Conservation (phyloP, 495 filamentous ascomycete species). For the Entonaema liquescens region DNA sequence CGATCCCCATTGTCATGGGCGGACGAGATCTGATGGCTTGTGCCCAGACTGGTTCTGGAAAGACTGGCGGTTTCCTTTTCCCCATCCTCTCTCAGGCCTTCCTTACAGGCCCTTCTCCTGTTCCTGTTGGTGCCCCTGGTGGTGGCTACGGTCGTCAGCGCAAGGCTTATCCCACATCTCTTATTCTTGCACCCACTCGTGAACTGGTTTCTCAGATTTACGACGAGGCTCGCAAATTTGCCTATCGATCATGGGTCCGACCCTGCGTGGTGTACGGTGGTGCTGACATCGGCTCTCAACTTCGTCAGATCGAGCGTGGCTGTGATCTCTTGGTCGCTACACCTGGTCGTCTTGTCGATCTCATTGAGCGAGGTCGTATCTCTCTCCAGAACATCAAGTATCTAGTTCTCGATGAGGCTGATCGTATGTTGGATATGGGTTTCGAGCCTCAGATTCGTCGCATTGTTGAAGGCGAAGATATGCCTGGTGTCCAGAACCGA, state of each 20-base stretch:
- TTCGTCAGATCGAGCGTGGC: constrained; percentile 95
- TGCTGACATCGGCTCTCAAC: constrained; percentile 96
- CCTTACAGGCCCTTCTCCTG: constrained; percentile 79
- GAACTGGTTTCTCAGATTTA: constrained; percentile 98
- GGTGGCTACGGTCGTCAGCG: constrained; percentile 83
- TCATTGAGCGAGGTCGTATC: constrained; percentile 98
- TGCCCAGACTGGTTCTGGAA: constrained; percentile 98
- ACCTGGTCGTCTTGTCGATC: constrained; percentile 93
- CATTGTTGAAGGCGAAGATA: constrained; percentile 97
- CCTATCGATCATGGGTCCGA: constrained; percentile 98
- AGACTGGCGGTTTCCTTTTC: constrained; percentile 99
- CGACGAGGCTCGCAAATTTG: constrained; percentile 96
- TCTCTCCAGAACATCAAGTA: constrained; percentile 98
- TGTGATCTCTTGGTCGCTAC: constrained; percentile 98
- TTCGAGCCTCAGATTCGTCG: constrained; percentile 99
- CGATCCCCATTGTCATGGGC: constrained; percentile 94
- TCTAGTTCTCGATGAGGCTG: constrained; percentile 97
- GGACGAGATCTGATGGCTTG: constrained; percentile 99
- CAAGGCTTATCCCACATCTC: constrained; percentile 94
- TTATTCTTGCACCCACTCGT: constrained; percentile 95
- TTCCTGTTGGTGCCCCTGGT: constrained; percentile 66
- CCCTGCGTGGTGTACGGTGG: constrained; percentile 99
- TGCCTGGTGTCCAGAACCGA: constrained; percentile 83
- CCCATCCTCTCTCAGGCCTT: constrained; percentile 97
- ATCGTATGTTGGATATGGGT: constrained; percentile 99